A percentile compares a stretch with the other conserved stretches of the same genome.
Evolutionary conservation across 768 basidiomycete species (phyloP).

Genomic region (Boletus fagicola): DNA sequence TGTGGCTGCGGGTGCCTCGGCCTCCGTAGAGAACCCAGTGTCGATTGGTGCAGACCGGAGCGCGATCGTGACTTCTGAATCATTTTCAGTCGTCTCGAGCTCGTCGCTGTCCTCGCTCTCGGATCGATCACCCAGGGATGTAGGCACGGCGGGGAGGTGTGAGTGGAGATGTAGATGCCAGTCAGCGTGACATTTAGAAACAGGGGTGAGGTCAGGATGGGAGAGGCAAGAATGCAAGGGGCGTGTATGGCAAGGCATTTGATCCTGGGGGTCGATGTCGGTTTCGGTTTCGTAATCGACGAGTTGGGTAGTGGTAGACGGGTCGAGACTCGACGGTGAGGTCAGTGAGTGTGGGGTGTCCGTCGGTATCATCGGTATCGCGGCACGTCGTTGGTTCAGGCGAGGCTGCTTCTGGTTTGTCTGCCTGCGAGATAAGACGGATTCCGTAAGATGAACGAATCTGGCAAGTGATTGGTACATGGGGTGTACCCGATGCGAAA

Average conservation of each 20-base stretch:
- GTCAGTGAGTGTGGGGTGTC: not conserved
- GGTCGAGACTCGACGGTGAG: not conserved
- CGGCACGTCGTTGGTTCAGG: constrained; percentile 3
- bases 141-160: constrained; percentile 22
- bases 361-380: constrained; percentile 3
- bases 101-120: constrained; percentile 23
- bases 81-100: constrained; percentile 14
- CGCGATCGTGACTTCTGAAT: constrained; percentile 22
- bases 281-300: constrained; percentile 1
- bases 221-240: not conserved
- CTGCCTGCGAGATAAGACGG: constrained; percentile 61
- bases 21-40: constrained; percentile 14
- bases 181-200: not conserved
- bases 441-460: too few relatives aligned
- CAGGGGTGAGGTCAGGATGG: not conserved
- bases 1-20: too few relatives aligned
- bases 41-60: constrained; percentile 5
- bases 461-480: too few relatives aligned
- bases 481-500: too few relatives aligned
- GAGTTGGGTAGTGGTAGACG: too few relatives aligned
- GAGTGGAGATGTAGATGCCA: not conserved
- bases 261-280: not conserved
- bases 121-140: too few relatives aligned
- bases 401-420: constrained; percentile 8
- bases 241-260: not conserved